Evolutionary conservation across 83 land plant species (phyloP).

Genomic region (Isoetes engelmannii): DNA sequence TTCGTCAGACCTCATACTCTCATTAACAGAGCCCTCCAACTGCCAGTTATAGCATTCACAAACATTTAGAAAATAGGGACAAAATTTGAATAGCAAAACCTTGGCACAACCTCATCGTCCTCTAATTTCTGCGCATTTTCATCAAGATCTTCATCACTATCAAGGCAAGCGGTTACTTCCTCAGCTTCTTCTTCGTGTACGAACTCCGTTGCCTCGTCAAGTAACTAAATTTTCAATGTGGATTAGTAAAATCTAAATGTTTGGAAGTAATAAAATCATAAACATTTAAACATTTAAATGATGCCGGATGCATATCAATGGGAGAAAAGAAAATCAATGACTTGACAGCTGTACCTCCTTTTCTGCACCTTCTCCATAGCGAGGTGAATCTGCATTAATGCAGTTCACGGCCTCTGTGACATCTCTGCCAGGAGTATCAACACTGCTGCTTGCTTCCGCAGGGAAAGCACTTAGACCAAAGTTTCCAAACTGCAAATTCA

Average conservation of each 20-base stretch:
- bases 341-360: conserved; percentile 62
- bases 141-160: conserved; percentile 69
- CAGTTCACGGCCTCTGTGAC: conserved; percentile 42
- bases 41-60: conserved; percentile 3
- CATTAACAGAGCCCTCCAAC: conserved; percentile 77
- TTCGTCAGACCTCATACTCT: conserved; percentile 67
- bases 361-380: conserved; percentile 53
- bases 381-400: conserved; percentile 61
- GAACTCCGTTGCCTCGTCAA: conserved; percentile 49
- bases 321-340: not conserved
- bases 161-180: conserved; percentile 38
- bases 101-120: conserved; percentile 45
- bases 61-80: not conserved
- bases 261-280: not conserved
- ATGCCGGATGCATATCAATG: not conserved
- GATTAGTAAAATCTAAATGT: not conserved
- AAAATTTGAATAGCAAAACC: not conserved
- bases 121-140: conserved; percentile 30
- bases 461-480: conserved; percentile 73
- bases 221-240: conserved; percentile 35
- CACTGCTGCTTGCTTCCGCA: conserved; percentile 55
- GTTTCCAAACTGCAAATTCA: conserved; percentile 66
- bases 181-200: conserved; percentile 71
- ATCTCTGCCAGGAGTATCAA: conserved; percentile 37
- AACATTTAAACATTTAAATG: conserved; percentile 2